Evolutionary conservation across 345 rosid species (phyloP).

Genomic region (Eucalyptus shirleyi): DNA sequence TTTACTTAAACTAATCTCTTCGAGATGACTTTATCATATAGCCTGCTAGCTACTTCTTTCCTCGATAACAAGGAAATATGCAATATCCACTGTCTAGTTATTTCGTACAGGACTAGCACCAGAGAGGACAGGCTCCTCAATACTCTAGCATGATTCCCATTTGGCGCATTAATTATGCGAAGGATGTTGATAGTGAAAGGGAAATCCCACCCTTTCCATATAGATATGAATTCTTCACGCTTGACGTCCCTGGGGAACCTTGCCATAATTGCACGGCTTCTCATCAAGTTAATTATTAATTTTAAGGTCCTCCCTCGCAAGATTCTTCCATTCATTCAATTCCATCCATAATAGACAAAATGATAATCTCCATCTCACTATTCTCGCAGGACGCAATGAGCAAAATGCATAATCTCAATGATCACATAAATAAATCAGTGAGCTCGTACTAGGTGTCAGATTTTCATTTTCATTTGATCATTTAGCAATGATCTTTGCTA

Average conservation of each 20-base stretch:
- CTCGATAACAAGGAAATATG: background rate
- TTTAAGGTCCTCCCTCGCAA: background rate
- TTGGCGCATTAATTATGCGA: background rate
- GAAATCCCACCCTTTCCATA: background rate
- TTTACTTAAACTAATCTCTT: background rate
- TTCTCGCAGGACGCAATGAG: background rate
- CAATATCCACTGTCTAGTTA: background rate
- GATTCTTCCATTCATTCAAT: background rate
- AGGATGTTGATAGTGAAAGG: background rate
- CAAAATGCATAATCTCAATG: background rate
- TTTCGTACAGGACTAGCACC: background rate
- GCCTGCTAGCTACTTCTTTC: background rate
- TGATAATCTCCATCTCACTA: background rate
- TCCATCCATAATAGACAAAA: background rate
- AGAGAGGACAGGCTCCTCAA: background rate
- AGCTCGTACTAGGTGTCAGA: background rate
- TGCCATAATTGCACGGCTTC: background rate
- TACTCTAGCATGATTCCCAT: background rate
- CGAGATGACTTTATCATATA: background rate
- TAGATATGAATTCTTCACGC: background rate
- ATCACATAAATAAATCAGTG: background rate
- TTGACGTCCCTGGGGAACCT: background rate
- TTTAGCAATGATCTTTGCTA: background rate
- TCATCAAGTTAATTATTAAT: background rate
- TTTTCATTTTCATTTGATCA: background rate